Evolutionary conservation across 2,329 filamentous ascomycete genomes (phyloP), one percentile per base, ranked within the genome.

Genomic region (Fusarium nodosum): DNA sequence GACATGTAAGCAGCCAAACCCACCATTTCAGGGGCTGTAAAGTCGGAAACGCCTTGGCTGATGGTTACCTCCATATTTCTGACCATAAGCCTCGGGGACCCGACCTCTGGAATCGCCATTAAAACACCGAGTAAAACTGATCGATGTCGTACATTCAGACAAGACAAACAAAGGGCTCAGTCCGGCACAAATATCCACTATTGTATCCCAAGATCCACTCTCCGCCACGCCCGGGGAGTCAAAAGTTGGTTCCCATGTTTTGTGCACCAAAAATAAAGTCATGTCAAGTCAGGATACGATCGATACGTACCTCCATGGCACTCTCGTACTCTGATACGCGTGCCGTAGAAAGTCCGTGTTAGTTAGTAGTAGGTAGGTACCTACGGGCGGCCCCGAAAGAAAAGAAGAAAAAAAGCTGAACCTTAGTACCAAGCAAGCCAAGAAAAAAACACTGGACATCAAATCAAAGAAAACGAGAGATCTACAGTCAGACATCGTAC

Each of bases 391-490:
- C 54, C 67, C 67, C 67, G 67, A 70, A 67, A 36, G n/a, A n/a
- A n/a, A n/a, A n/a, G n/a, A n/a, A n/a, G n/a, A 70, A 62, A 59
- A 36, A 70, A 63, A 60, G 50, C 36, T 56, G 63, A 60, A 56
- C 36, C 28, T n/a, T n/a, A n/a, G n/a, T 28, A 28, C 9, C 47
- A 56, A 15, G 30, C 10, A 5, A 68, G 60, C 59, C 64, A 64
- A 55, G 63, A 61, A 56, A 66, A 68, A 68, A 68, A 56, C 47
- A 70, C 39, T 60, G 52, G 47, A 64, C 51, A 62, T 56, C 67
- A 71, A 64, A 71, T 64, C 42, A 60, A 50, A 70, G 48, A 70
- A 68, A 68, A 65, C 47, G 58, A 67, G 33, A 30, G 54, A 64
- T 64, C 63, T 64, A 51, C 59, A 51, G 48, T 39, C 48, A 28